These are phyloP conservation scores for Fomes fomentarius DNA, from an alignment of 1,284 basidiomycete genomes.

Conservation along the genomic window DNA sequence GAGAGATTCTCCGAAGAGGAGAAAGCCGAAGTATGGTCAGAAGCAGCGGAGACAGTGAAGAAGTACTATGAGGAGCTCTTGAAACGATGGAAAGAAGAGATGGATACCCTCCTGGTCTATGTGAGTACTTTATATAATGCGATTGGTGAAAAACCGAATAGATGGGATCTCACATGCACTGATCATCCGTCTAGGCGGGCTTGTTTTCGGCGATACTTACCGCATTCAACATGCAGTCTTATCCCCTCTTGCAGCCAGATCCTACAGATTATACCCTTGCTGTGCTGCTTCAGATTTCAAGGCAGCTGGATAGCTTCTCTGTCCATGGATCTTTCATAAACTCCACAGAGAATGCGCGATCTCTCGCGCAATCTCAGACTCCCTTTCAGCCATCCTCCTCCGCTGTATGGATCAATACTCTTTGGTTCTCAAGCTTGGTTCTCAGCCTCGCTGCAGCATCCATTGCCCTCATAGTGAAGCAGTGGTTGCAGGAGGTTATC, in stretches of 20 bases:
- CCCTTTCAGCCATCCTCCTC: not conserved
- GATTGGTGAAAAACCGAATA: no score
- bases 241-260: constrained; percentile 8
- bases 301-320: constrained; percentile 14
- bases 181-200: no score
- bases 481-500: constrained; percentile 17
- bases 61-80: constrained; percentile 6
- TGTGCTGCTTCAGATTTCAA: constrained; percentile 15
- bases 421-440: constrained; percentile 24
- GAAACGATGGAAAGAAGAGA: constrained; percentile 12
- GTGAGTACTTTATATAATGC: not conserved
- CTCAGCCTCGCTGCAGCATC: constrained; percentile 17
- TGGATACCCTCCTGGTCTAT: constrained; percentile 15
- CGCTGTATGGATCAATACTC: constrained; percentile 17
- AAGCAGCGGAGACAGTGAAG: not conserved
- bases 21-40: not conserved
- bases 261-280: not conserved
- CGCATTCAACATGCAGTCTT: constrained; percentile 20
- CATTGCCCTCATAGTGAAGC: constrained; percentile 21
- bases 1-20: not conserved
- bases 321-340: constrained; percentile 8
- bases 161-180: no score
- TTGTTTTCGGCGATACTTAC: constrained; percentile 22
- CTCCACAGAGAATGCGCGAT: constrained; percentile 12
- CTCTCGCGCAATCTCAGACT: not conserved